Base-by-base conservation (phyloP, 495 filamentous ascomycete genomes). In the Aspergillus nidulans region DNA sequence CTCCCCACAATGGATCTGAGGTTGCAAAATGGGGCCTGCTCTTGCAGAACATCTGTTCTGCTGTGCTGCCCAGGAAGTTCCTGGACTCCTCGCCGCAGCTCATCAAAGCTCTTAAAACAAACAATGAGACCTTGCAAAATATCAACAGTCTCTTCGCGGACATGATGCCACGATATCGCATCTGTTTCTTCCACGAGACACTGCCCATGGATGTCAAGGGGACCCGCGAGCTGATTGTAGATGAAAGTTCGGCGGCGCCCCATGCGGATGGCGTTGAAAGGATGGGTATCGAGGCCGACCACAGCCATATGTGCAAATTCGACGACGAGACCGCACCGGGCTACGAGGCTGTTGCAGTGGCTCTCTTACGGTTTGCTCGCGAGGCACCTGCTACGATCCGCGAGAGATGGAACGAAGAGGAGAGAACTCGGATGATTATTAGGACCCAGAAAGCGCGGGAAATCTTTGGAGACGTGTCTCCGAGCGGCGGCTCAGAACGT, bases 301-400 rank as follows among this genome's bases (percentile, higher is more conserved):
- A 95, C 65, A 87, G 85, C n/a, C 78, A 82, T 32, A 94, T 95
- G 88, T 91, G 85, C 75, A 94, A 90, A 62, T 95, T 94, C 57
- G 85, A 87, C 26, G 83, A 81, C 58, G 79, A 82, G 19, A 81
- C 76, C 52, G 77, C 89, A 0, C 85, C 90, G 0, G 90, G 90
- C 1, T 95, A 85, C 59, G 79, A 84, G 40, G 84, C 85, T 16
- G 78, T 95, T 13, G 83, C 85, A 1, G 87, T 85, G 28, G 85
- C 85, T 0, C 72, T 95, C 12, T 76, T 82, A 36, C 80, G 87
- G 18, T 95, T 89, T 75, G 81, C 83, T 1, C 66, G 74, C 4
- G 77, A 84, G 42, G 83, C 84, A 1, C 81, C 82, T 1, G 58
- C 71, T 1, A 74, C 76, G 10, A 82, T 92, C 52, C 55, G 72